Evolutionary conservation across 1,284 basidiomycete genomes (phyloP).

Genomic region (Moesziomyces sp.): DNA sequence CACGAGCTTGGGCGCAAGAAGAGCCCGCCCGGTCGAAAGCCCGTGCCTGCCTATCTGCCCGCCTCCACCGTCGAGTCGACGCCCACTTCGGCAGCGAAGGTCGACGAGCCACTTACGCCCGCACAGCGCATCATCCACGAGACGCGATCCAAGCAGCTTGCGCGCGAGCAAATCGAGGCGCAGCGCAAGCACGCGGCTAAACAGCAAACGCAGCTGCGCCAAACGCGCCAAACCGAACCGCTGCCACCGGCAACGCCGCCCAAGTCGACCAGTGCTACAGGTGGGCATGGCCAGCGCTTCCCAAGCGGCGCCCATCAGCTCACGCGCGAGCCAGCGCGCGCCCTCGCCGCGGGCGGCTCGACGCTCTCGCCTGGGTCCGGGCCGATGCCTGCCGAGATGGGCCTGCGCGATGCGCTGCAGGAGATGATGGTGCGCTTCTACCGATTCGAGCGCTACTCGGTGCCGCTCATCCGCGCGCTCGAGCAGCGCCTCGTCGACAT

Average conservation of each 20-base stretch:
- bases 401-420: conserved; percentile 58
- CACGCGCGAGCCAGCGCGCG: conserved; percentile 19
- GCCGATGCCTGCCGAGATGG: conserved; percentile 52
- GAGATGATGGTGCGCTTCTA: conserved; percentile 67
- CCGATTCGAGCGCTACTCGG: conserved; percentile 65
- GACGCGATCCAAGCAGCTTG: conserved; percentile 51
- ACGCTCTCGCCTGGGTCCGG: conserved; percentile 50
- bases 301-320: conserved; percentile 43
- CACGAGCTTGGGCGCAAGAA: conserved; percentile 34
- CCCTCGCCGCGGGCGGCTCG: neutral
- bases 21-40: conserved; percentile 55
- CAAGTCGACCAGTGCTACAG: conserved; percentile 4
- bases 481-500: conserved; percentile 63
- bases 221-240: neutral
- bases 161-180: conserved; percentile 41
- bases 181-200: conserved; percentile 17
- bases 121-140: conserved; percentile 61
- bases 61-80: conserved; percentile 1
- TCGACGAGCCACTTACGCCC: conserved; percentile 48
- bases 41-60: conserved; percentile 36
- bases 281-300: conserved; percentile 20
- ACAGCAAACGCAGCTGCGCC: conserved; percentile 10
- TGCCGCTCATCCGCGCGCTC: conserved; percentile 62
- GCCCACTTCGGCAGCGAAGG: conserved; percentile 11
- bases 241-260: conserved; percentile 16